Evolutionary conservation across 2,329 filamentous ascomycete species (phyloP), one percentile per base, ranked within the genome.

Genomic region (Fusarium sp.): DNA sequence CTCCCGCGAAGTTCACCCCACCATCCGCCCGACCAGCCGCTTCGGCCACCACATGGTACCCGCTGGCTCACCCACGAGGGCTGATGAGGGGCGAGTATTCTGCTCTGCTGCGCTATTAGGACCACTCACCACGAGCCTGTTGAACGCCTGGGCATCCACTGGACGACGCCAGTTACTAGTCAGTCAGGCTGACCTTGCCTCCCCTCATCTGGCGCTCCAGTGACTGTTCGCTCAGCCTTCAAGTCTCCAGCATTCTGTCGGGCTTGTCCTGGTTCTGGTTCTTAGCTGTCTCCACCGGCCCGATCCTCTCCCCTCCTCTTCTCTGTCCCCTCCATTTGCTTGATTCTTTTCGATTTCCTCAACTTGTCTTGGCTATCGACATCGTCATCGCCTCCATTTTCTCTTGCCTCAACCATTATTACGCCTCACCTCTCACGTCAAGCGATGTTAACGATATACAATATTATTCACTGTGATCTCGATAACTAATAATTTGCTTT

Each of bases 331-430:
- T 73, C 71, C 66, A 72, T 69, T 54, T 69, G 59, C 63, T 64
- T 73, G 69, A 68, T 74, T 68, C 61, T 71, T 72, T 70, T 72
- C 58, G 50, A 70, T 57, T 63, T 71, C 64, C 63, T 69, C 66
- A 63, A 69, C 57, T 63, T 55, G 58, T 61, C 61, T 65, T 72
- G 63, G 61, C 62, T 64, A 58, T 59, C 58, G 59, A 56, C 66
- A 63, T 75, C 69, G 72, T 74, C 69, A 72, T 74, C 68, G 52
- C 61, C 54, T 68, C 61, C 53, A 54, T 67, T 58, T 68, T 64
- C 46, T 31, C 34, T 67, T 50, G 46, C 48, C 49, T 64, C 38
- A 36, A 55, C 57, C 61, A 17, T 60, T 46, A 39, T 56, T 28
- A 22, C 24, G 33, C 64, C 43, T 49, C 56, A 53, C 53, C 38